Percentiles rank a stretch among this genome's conserved stretches.
phyloP scores from a whole-genome alignment of 2,329 filamentous ascomycete genomes.

The Dryadomyces quercivorus region DNA sequence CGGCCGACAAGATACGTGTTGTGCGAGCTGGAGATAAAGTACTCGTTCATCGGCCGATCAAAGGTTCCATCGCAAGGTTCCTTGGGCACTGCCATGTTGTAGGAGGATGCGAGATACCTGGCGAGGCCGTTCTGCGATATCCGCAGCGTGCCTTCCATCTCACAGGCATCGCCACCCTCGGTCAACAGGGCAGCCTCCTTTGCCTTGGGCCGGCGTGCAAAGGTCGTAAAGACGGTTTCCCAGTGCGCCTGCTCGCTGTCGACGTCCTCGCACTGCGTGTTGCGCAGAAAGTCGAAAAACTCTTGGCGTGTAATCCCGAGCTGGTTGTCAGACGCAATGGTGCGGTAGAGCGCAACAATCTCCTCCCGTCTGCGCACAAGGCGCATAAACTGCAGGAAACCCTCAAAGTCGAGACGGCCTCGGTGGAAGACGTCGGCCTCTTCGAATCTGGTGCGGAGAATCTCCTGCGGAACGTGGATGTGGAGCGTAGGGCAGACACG shows the following conservation, averaged over 20 bases:
- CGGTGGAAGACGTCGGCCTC: constrained; percentile 53
- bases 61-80: constrained; percentile 51
- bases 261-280: constrained; percentile 66
- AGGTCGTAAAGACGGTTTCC: constrained; percentile 60
- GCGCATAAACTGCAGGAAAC: constrained; percentile 76
- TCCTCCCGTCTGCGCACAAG: constrained; percentile 78
- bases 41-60: constrained; percentile 83
- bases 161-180: too few relatives aligned
- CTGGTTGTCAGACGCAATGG: constrained; percentile 43
- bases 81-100: constrained; percentile 55
- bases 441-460: constrained; percentile 62
- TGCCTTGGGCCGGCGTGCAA: constrained; percentile 44
- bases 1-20: constrained; percentile 93
- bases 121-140: constrained; percentile 75
- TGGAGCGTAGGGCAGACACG: constrained; percentile 80
- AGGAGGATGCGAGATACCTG: constrained; percentile 60
- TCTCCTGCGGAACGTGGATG: constrained; percentile 73
- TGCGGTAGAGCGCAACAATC: constrained; percentile 60
- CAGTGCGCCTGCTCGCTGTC: constrained; percentile 53
- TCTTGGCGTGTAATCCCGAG: constrained; percentile 57
- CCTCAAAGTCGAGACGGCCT: constrained; percentile 59
- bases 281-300: constrained; percentile 64
- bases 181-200: constrained; percentile 2
- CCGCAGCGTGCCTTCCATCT: constrained; percentile 22
- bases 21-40: constrained; percentile 96